These are phyloP conservation scores for Trametes meyenii DNA, from an alignment of 768 basidiomycete genomes.

Conservation along the genomic window DNA sequence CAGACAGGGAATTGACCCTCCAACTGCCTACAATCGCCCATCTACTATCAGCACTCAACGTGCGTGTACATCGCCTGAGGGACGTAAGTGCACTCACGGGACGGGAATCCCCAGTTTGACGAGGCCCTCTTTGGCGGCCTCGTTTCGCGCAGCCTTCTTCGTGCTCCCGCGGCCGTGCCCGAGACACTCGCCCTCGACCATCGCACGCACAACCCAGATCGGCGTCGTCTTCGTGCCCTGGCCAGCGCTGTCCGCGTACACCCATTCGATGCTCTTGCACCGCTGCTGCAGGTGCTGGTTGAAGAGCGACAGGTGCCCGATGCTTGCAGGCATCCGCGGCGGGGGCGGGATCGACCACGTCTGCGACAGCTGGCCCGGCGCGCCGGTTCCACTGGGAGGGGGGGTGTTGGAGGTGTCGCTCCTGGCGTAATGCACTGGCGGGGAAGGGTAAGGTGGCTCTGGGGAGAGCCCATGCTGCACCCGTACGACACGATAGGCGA, in stretches of 20 bases:
- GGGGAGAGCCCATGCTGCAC: constrained; percentile 67
- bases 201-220: constrained; percentile 69
- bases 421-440: constrained; percentile 2
- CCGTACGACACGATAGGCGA: constrained; percentile 67
- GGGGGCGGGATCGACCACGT: constrained; percentile 27
- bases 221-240: constrained; percentile 67
- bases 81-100: constrained; percentile 35
- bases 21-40: constrained; percentile 18
- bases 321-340: constrained; percentile 35
- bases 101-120: constrained; percentile 52
- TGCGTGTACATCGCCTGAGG: not conserved
- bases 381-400: constrained; percentile 1
- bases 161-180: constrained; percentile 71
- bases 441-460: constrained; percentile 29
- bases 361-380: constrained; percentile 28
- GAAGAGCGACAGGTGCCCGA: constrained; percentile 77
- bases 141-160: constrained; percentile 80
- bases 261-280: constrained; percentile 67
- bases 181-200: constrained; percentile 60
- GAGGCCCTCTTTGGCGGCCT: constrained; percentile 78
- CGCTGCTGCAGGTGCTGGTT: constrained; percentile 73
- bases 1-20: constrained; percentile 17
- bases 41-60: constrained; percentile 1
- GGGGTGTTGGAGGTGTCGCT: constrained; percentile 18
- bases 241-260: constrained; percentile 53